Evolutionary conservation across 495 filamentous ascomycete genomes (phyloP), one percentile per base, ranked within the genome.

Genomic region (Beverwykella pulmonaria): DNA sequence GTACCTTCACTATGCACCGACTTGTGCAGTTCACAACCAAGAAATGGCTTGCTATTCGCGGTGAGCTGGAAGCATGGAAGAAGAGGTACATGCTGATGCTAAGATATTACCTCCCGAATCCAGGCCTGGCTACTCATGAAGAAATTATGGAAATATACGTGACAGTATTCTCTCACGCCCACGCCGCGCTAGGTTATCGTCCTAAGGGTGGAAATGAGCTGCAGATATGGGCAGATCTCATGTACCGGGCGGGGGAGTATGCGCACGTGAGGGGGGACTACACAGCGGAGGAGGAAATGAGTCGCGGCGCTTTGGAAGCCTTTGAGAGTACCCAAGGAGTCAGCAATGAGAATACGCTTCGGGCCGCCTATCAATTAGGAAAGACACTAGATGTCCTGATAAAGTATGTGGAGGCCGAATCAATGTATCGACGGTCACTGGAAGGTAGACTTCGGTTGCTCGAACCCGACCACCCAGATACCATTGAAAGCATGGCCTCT

Each of bases 21-120:
- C 75, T 86, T 0, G 81, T 84, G 22, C 79, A 84, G 68, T 63
- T 82, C 26, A 74, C 77, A 7, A 81, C 71, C 17, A 72, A 72
- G 57, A 72, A 68, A 26, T 84, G 82, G 82, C 72, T 84, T 10
- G 65, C 79, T 52, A 54, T 71, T 2, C 29, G 78, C 5, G 69
- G 63, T 26, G 47, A 81, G 52, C 59, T 77, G 26, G 79, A 84
- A 60, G 69, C 26, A 4, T 82, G 76, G 75, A 76, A 74, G 30
- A 44, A 74, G 29, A 54, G 62, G 12, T 83, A 75, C 68, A 74
- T 79, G 46, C 75, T 44, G 2, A 10, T 44, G 39, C 71, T 85
- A 36, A 65, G 63, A 50, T 46, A 34, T 1, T 73, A 60, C 26
- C 77, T 82, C 56, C 82, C 80, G 7, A 72, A 46, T 9, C 77